Evolutionary conservation across 345 rosid genomes (phyloP).

Genomic region (Bruguiera sexangula): DNA sequence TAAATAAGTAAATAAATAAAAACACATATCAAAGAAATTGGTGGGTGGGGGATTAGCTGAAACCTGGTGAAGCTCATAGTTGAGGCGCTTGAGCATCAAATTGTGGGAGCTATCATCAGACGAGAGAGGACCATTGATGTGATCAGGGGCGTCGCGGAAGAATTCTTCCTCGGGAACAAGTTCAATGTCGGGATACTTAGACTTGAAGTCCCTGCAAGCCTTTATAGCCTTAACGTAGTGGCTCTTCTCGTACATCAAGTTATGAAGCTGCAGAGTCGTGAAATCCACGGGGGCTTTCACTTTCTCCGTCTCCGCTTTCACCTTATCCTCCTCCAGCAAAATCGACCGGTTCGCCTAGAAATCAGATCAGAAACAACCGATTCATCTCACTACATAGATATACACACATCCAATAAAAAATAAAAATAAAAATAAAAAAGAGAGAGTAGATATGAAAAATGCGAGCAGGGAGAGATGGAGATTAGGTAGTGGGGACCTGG

Average conservation of each 20-base stretch:
- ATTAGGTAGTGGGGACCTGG: constrained; percentile 43
- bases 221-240: constrained; percentile 81
- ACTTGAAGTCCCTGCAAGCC: constrained; percentile 76
- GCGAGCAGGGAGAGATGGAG: not conserved
- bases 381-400: not conserved
- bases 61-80: constrained; percentile 87
- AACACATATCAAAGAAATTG: not conserved
- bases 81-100: constrained; percentile 83
- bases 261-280: constrained; percentile 76
- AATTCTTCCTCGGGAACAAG: constrained; percentile 84
- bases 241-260: constrained; percentile 89
- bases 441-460: not conserved
- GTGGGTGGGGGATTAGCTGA: not conserved
- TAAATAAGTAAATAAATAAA: not conserved
- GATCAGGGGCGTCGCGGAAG: constrained; percentile 60
- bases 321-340: constrained; percentile 69
- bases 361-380: not conserved
- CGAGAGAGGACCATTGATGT: constrained; percentile 49
- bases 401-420: not conserved
- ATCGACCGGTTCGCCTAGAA: constrained; percentile 68
- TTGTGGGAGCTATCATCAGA: constrained; percentile 61
- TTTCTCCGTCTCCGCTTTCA: constrained; percentile 63
- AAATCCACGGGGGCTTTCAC: constrained; percentile 77
- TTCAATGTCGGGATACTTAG: constrained; percentile 75
- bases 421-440: not conserved